Evolutionary conservation across 2,329 filamentous ascomycete genomes (phyloP).

Genomic region (Ampelomyces quisqualis): DNA sequence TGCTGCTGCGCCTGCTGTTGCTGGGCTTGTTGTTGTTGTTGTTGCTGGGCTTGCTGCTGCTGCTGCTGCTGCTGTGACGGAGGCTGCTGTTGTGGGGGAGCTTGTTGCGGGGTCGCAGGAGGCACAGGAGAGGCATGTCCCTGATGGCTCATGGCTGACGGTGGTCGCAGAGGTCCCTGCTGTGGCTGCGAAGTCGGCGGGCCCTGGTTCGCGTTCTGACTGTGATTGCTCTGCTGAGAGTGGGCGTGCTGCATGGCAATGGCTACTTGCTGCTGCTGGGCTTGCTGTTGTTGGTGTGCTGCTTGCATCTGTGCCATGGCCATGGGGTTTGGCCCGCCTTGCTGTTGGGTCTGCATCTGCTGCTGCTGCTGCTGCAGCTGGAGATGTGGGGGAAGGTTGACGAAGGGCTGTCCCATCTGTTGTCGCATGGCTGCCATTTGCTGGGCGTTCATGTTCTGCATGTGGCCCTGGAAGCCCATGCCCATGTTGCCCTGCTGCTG

Average conservation of each 20-base stretch:
- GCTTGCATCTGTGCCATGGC: conserved; percentile 52
- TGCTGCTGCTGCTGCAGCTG: conserved; percentile 50
- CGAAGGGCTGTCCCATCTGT: conserved; percentile 25
- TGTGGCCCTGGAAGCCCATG: conserved; percentile 56
- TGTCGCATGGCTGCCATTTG: conserved; percentile 32
- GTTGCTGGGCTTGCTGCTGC: conserved; percentile 40
- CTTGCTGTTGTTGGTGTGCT: conserved; percentile 46
- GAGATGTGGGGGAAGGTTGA: conserved; percentile 39
- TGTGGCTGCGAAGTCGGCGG: conserved; percentile 40
- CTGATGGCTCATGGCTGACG: conserved; percentile 44
- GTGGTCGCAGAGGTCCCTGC: conserved; percentile 43
- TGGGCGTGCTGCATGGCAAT: conserved; percentile 52
- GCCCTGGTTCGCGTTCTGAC: conserved; percentile 46
- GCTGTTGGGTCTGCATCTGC: conserved; percentile 47
- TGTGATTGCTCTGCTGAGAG: conserved; percentile 53
- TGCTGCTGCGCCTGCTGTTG: conserved; percentile 27
- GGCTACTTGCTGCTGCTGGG: conserved; percentile 46
- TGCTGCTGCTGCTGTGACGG: conserved; percentile 44
- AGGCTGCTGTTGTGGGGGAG: conserved; percentile 43
- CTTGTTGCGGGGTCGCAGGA: conserved; percentile 42
- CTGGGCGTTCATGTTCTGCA: conserved; percentile 52
- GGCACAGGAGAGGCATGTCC: conserved; percentile 44
- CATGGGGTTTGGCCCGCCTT: conserved; percentile 43
- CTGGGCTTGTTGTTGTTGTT: conserved; percentile 30
- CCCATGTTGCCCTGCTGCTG: conserved; percentile 58